A percentile compares a stretch with the other conserved stretches of the same genome.
These are phyloP conservation scores for Puccinellia tenuiflora DNA, from an alignment of 176 grass and related monocot genomes.

Conservation along the genomic window DNA sequence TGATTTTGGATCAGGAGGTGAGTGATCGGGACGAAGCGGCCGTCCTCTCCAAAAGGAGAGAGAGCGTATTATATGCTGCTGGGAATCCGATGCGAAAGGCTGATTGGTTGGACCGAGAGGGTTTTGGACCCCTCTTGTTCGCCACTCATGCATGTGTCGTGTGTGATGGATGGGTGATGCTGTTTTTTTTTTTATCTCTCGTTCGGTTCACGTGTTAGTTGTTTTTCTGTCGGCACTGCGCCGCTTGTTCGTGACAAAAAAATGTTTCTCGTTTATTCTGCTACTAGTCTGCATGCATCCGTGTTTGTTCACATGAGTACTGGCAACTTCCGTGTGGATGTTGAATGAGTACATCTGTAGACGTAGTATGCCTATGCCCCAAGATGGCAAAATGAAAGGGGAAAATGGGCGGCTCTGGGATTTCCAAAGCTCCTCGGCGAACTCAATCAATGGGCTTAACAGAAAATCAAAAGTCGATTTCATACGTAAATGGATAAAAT, in stretches of 20 bases:
- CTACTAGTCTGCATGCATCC: not conserved
- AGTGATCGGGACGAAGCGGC: constrained; percentile 32
- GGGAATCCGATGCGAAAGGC: constrained; percentile 34
- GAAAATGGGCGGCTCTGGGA: too few relatives aligned
- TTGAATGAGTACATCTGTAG: too few relatives aligned
- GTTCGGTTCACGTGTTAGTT: constrained; percentile 5
- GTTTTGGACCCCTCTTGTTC: constrained; percentile 37
- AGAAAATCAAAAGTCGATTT: too few relatives aligned
- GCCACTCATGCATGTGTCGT: not conserved
- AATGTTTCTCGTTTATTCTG: not conserved
- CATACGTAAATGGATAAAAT: too few relatives aligned
- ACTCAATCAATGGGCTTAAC: too few relatives aligned
- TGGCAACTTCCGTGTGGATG: not conserved
- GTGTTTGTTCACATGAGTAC: not conserved
- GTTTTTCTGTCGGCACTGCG: constrained; percentile 2
- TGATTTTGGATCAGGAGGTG: not conserved
- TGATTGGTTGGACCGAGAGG: constrained; percentile 21
- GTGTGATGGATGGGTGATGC: not conserved
- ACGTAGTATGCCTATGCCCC: too few relatives aligned
- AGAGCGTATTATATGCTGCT: constrained; percentile 36
- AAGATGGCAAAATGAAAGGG: too few relatives aligned
- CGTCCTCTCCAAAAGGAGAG: constrained; percentile 72
- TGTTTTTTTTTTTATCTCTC: not conserved
- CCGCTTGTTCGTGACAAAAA: constrained; percentile 19
- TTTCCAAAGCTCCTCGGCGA: too few relatives aligned